phyloP scores from a whole-genome alignment of 805 yeast genomes.

The Schwanniomyces vanrijiae region DNA sequence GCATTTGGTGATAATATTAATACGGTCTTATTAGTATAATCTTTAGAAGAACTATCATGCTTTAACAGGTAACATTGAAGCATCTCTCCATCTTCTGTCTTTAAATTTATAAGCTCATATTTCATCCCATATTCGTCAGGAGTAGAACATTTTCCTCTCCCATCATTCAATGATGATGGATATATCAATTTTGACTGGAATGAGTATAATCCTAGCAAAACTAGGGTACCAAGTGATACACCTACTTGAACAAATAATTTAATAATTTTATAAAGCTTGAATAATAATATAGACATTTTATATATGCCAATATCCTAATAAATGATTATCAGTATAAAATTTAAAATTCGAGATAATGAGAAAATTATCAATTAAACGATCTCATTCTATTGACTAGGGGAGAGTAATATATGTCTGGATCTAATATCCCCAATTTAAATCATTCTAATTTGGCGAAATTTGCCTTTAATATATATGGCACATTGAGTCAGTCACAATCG shows the following conservation, averaged over 20 bases:
- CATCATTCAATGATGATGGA: slow-evolving; percentile 79
- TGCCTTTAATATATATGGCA: slow-evolving; percentile 61
- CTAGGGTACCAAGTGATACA: slow-evolving; percentile 42
- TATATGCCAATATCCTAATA: not conserved
- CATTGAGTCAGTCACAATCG: slow-evolving; percentile 14
- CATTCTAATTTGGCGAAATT: slow-evolving; percentile 43
- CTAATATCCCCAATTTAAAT: slow-evolving; percentile 3
- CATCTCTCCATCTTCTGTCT: slow-evolving; percentile 68
- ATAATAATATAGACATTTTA: slow-evolving; percentile 1
- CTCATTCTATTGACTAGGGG: not conserved
- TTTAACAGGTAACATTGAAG: slow-evolving; percentile 64
- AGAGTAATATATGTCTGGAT: slow-evolving; percentile 2
- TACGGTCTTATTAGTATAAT: slow-evolving; percentile 63
- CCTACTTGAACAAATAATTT: slow-evolving; percentile 40
- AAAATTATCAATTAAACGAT: not conserved
- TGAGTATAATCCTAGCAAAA: slow-evolving; percentile 54
- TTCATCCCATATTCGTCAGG: slow-evolving; percentile 68
- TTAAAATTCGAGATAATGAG: not conserved
- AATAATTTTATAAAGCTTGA: slow-evolving; percentile 16
- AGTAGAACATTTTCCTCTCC: slow-evolving; percentile 67
- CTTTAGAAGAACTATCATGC: slow-evolving; percentile 40
- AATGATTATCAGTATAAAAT: not conserved
- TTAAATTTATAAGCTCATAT: slow-evolving; percentile 59
- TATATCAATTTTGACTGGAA: slow-evolving; percentile 73
- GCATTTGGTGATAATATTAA: slow-evolving; percentile 88